Evolutionary conservation across 352 stramenopile genomes (phyloP), one percentile per base, ranked within the genome.

Genomic region (Phytophthora foliorum): DNA sequence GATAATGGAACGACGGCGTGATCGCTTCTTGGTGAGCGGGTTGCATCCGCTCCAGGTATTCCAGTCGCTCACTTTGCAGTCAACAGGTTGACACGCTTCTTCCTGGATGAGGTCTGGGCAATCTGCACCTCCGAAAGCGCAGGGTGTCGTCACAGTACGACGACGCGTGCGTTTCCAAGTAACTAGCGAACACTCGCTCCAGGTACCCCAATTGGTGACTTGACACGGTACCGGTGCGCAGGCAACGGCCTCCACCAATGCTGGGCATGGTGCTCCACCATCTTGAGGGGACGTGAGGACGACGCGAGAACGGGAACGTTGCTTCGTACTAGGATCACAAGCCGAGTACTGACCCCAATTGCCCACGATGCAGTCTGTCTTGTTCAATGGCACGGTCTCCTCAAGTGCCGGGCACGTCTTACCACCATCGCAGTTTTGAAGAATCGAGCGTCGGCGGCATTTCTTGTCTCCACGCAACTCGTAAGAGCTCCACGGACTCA

Each of bases 171-270:
- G 81, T 39, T 78, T 72, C 0, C 79, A 74, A 0, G 77, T 81
- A 17, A 62, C 36, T 9, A 63, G 56, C 1, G 78, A 75, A 51
- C 84, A 93, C 1, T 70, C 38, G 5, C 75, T 67, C 45, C 76
- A 91, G 0, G 75, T 71, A 9, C 64, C 75, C 85, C 81, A 93
- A n/a, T 82, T 55, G 14, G 67, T 80, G 4, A 90, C 72, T 57
- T 77, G 58, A 44, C 83, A 93, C 19, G 82, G 49, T 0, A 89
- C 63, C 11, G 75, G 57, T 24, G 76, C 73, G 39, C 85, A 93
- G 7, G 72, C 39, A 6, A 72, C 49, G 0, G 51, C 57, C 2
- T 92, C 71, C 0, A 52, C 63, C 34, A 91, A 31, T 1, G 72
- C 50, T 14, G 51, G 67, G 38, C 85, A 93, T n/a, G 67, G 51